Evolutionary conservation across 2,329 filamentous ascomycete genomes (phyloP).

Genomic region (Fusarium keratoplasticum): DNA sequence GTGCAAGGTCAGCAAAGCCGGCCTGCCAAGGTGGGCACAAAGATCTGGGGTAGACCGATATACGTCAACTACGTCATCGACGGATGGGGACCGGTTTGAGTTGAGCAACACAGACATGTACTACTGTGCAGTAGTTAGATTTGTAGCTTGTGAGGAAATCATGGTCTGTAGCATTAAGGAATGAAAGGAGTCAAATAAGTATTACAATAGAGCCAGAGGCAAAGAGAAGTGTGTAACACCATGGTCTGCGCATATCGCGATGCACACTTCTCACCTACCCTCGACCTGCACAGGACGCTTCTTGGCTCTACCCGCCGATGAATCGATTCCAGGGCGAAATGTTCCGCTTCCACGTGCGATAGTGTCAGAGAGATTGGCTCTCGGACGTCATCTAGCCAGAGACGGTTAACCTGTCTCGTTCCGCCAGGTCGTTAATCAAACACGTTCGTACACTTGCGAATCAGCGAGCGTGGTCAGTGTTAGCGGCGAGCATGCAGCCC

Average conservation of each 20-base stretch:
- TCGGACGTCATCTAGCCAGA: constrained; percentile 13
- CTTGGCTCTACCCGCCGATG: neutral
- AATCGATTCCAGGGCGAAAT: neutral
- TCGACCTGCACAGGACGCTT: neutral
- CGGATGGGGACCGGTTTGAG: neutral
- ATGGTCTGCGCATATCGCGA: neutral
- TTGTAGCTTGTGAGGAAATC: neutral
- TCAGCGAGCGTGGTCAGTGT: constrained; percentile 20
- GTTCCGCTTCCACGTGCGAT: neutral
- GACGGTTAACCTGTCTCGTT: neutral
- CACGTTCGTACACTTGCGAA: constrained; percentile 19
- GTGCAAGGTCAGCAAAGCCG: neutral
- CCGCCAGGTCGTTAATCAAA: neutral
- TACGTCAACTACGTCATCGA: constrained; percentile 24
- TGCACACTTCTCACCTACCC: neutral
- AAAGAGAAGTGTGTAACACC: neutral
- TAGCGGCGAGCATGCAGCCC: constrained; percentile 28
- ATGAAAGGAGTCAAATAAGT: neutral
- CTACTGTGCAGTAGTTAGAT: neutral
- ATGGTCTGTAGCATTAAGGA: neutral
- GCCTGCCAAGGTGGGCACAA: neutral
- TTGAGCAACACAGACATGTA: neutral
- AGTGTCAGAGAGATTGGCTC: neutral
- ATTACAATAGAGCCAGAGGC: neutral
- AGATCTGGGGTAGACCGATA: constrained; percentile 6